A percentile compares a stretch with the other conserved stretches of the same genome.
phyloP scores from a whole-genome alignment of 1,284 basidiomycete species.

The Ceratobasidium sp. region DNA sequence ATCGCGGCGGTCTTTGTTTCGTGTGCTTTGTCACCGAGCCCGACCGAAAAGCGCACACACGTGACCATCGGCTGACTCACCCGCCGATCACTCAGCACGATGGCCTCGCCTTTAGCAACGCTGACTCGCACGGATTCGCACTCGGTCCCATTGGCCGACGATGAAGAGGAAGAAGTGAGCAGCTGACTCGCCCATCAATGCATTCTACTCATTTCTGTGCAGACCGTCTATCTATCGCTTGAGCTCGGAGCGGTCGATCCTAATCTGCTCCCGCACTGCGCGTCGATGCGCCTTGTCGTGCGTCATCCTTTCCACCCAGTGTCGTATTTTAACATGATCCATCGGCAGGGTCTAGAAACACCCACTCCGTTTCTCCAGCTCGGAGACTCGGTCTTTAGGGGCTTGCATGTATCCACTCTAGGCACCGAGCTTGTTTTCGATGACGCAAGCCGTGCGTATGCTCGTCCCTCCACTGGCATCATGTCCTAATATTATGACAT shows the following conservation, averaged over 20 bases:
- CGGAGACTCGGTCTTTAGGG: conserved; percentile 6
- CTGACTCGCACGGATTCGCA: conserved; percentile 10
- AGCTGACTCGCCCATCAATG: background rate
- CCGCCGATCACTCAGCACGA: conserved; percentile 1
- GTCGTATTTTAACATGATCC: background rate
- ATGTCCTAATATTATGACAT: background rate
- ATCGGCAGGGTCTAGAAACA: conserved; percentile 31
- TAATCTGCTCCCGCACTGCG: background rate
- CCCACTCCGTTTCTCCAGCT: conserved; percentile 24
- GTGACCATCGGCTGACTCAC: conserved; percentile 25
- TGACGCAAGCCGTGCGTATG: conserved; percentile 10
- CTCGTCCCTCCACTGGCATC: background rate
- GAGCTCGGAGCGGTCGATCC: conserved; percentile 23
- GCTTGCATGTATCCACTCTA: conserved; percentile 6
- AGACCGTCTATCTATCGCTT: conserved; percentile 13
- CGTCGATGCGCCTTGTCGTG: conserved; percentile 25
- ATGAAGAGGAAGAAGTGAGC: conserved; percentile 21
- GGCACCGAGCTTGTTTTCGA: conserved; percentile 20
- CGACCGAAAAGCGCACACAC: background rate
- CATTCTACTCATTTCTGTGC: background rate
- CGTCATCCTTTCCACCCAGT: background rate
- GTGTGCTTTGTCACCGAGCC: background rate
- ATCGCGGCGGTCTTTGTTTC: no score
- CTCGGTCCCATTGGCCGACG: conserved; percentile 10
- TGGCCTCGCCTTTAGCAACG: background rate